Base-by-base conservation (phyloP, 192 early-diverging fungal species). In the Chytriomyces confervae region DNA sequence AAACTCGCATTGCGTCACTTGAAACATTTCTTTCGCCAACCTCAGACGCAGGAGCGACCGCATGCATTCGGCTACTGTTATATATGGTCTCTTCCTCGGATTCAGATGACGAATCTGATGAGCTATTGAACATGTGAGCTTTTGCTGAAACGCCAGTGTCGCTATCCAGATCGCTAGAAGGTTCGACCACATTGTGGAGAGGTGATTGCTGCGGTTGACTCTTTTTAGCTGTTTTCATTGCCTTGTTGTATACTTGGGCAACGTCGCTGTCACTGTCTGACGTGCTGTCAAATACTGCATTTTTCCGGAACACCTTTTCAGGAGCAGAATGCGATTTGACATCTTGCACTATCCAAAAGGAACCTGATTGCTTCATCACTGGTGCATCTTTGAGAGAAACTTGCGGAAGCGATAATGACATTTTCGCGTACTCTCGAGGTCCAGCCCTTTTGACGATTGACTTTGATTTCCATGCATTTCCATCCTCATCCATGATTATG, bases 401-500 rank as follows among this genome's bases (percentile, higher is more conserved):
- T 10, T 53, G 24, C 18, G 20, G 29, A 27, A 61, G 72, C 13
- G 43, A 16, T 62, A 44, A 18, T 7, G 61, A 7, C 72, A 74
- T 74, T 74, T 47, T 61, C 16, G 24, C 62, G 44, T 62, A 74
- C 27, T 74, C 72, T 20, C 62, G 57, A 13, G 72, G 49, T 46
- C 66, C 72, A 16, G 61, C 60, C n/a, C 45, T 2, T 48, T 61
- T 46, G 43, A 74, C 43, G 11, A 11, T 45, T 10, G 57, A 50
- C 48, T 74, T 74, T 10, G 72, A 16, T 46, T 74, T 74, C 72
- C 72, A 74, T n/a, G 62, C 44, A 45, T 74, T n/a, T 61, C 72
- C 72, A 62, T 74, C 60, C 8, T n/a, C 6, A 63, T 74, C 72
- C 36, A 74, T 9, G 13, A 74, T 49, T 2, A 74, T 9, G 23